Base-by-base conservation (phyloP, 1,284 basidiomycete genomes). In the Moniliophthora roreri region DNA sequence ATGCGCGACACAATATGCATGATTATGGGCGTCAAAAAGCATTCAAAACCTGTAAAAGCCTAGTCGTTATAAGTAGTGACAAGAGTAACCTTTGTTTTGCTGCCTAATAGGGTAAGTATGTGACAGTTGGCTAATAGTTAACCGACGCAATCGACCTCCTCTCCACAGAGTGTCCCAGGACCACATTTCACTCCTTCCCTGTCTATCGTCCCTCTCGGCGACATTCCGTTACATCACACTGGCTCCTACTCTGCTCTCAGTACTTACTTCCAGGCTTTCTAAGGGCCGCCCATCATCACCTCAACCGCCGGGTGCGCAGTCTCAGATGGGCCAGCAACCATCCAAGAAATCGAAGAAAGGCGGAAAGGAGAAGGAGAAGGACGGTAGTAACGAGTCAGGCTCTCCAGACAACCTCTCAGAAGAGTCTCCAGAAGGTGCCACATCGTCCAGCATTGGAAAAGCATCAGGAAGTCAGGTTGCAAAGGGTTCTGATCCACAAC, bases 211-310 rank as follows among this genome's bases (percentile, higher is more conserved):
- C 23, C 39, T 46, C 54, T 53, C 52, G 41, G 49, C 52, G 53
- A 55, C 60, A 45, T 55, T 60, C n/a, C 37, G 59, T 54, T 58
- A 56, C 52, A 56, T 63, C 77, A 89, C 78, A 67, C 86, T 91
- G 88, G 88, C 88, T 74, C 87, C 87, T 52, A 84, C 87, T 66
- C 78, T 91, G 50, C 76, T 91, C 66, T 86, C 87, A 65, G 84
- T 84, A 50, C 80, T 91, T 59, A 79, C 87, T 58, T 83, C 81
- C 60, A 77, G 85, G 69, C 76, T 88, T 58, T 78, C 81, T 62
- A 85, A 80, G 79, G 80, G 83, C 60, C 78, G 88, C 71, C 77
- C 83, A 42, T 82, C 85, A 66, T 89, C 87, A 54, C 83, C 86
- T 45, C 80, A 82, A 62, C 81, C 79, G 52, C 69, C 76, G 63